Conservation (phyloP, 345 rosid species). For the Pelargonium nanum region DNA sequence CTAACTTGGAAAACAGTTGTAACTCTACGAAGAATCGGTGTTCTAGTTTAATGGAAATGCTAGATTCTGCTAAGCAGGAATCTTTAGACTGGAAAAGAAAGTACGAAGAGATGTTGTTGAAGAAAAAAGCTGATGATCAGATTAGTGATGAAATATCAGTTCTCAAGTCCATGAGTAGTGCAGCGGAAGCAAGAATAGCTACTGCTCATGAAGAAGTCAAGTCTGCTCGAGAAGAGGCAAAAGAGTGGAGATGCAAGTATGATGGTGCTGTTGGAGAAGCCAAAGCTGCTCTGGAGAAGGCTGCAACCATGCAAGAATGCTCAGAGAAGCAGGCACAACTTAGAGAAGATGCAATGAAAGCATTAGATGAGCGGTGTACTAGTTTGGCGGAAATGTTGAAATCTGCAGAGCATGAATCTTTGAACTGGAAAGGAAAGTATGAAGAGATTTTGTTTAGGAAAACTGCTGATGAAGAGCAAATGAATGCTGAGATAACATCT, state of each 20-base stretch:
- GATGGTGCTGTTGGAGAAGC: slow-evolving; percentile 82
- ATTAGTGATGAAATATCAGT: slow-evolving; percentile 56
- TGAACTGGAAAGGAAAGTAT: slow-evolving; percentile 68
- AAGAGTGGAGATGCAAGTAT: slow-evolving; percentile 89
- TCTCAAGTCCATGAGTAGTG: slow-evolving; percentile 71
- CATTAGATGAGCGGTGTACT: too few species aligned
- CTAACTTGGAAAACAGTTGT: slow-evolving; percentile 62
- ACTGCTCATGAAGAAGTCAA: slow-evolving; percentile 83
- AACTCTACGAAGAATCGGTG: slow-evolving; percentile 70
- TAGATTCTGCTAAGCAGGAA: slow-evolving; percentile 73
- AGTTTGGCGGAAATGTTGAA: slow-evolving; percentile 62
- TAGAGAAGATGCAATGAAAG: slow-evolving; percentile 83
- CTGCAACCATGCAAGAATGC: slow-evolving; percentile 73
- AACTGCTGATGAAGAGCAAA: slow-evolving; percentile 69
- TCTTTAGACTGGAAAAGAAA: slow-evolving; percentile 69
- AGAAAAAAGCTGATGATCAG: slow-evolving; percentile 73
- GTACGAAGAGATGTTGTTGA: slow-evolving; percentile 50
- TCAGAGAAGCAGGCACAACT: slow-evolving; percentile 60
- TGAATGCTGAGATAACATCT: slow-evolving; percentile 55
- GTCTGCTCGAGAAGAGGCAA: slow-evolving; percentile 87
- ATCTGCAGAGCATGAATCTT: slow-evolving; percentile 57
- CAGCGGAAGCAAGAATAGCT: slow-evolving; percentile 92
- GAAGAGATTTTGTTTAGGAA: slow-evolving; percentile 55
- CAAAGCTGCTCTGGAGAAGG: slow-evolving; percentile 85
- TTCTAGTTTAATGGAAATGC: slow-evolving; percentile 55